Evolutionary conservation across 1,139 yeast species (phyloP).

Genomic region (Hanseniaspora uvarum): DNA sequence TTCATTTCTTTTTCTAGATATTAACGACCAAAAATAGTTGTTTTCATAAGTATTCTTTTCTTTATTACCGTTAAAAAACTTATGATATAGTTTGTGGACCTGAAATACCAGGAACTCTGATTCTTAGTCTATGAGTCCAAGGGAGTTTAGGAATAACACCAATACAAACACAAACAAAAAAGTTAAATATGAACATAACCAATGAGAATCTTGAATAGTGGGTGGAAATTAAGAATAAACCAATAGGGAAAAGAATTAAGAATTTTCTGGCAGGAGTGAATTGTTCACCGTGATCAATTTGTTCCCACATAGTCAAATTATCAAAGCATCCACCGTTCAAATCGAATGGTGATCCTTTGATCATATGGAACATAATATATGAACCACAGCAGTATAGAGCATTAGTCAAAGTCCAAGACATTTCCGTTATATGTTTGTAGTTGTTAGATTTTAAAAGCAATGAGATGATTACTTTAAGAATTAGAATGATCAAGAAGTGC

Average conservation of each 20-base stretch:
- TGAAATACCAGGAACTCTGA: slow-evolving; percentile 44
- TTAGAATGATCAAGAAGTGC: slow-evolving; percentile 69
- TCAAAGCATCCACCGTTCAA: slow-evolving; percentile 95
- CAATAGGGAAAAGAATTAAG: slow-evolving; percentile 80
- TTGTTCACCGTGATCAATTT: slow-evolving; percentile 91
- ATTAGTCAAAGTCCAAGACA: slow-evolving; percentile 91
- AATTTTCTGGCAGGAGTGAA: slow-evolving; percentile 95
- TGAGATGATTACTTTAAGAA: slow-evolving; percentile 67
- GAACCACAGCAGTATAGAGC: slow-evolving; percentile 83
- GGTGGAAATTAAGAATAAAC: slow-evolving; percentile 72
- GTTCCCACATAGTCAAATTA: slow-evolving; percentile 97
- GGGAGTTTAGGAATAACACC: slow-evolving; percentile 86
- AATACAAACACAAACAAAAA: slow-evolving; percentile 65
- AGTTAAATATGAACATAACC: slow-evolving; percentile 66
- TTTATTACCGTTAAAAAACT: no score
- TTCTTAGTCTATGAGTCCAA: slow-evolving; percentile 64
- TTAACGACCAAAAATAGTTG: no score
- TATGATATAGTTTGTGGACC: slow-evolving; percentile 31
- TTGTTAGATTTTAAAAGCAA: slow-evolving; percentile 36
- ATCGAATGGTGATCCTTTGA: slow-evolving; percentile 94
- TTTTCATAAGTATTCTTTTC: no score
- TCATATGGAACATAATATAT: slow-evolving; percentile 90
- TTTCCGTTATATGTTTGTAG: slow-evolving; percentile 48
- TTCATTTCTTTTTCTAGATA: not conserved
- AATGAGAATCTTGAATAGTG: slow-evolving; percentile 84